These are phyloP conservation scores for Wickerhamomyces sp. DNA, from an alignment of 1,139 yeast genomes.

Conservation along the genomic window DNA sequence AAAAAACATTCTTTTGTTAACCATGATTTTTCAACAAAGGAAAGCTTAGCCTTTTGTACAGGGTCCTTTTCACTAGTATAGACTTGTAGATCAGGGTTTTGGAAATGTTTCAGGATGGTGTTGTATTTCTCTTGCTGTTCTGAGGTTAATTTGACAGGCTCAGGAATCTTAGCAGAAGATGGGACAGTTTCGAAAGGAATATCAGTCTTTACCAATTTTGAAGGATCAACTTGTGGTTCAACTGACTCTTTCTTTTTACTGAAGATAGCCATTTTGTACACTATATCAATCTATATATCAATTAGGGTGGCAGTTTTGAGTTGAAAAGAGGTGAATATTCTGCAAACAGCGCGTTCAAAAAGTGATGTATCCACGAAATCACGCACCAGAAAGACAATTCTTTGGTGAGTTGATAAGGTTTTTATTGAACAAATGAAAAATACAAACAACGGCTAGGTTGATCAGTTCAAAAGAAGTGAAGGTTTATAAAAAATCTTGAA, in stretches of 20 bases:
- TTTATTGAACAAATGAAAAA: no score
- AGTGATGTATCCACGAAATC: no score
- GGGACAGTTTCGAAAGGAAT: slow-evolving; percentile 55
- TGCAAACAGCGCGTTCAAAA: no score
- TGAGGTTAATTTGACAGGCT: slow-evolving; percentile 41
- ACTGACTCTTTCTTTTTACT: slow-evolving; percentile 20
- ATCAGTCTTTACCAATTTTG: slow-evolving; percentile 25
- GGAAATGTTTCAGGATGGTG: slow-evolving; percentile 54
- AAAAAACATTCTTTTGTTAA: slow-evolving; percentile 82
- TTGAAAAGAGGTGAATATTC: neutral
- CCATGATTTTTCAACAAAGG: slow-evolving; percentile 76
- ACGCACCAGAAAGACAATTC: no score
- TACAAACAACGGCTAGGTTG: no score
- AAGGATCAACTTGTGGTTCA: slow-evolving; percentile 13
- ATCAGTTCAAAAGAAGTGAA: no score
- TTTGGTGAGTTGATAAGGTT: no score
- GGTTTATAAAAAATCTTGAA: neutral
- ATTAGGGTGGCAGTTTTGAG: neutral
- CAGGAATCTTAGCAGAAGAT: slow-evolving; percentile 45
- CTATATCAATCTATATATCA: neutral
- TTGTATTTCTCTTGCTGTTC: slow-evolving; percentile 56
- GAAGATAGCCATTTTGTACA: slow-evolving; percentile 17
- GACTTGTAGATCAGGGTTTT: slow-evolving; percentile 33
- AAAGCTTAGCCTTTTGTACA: slow-evolving; percentile 29
- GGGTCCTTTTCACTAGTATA: slow-evolving; percentile 35